Evolutionary conservation across 768 basidiomycete genomes (phyloP), one percentile per base, ranked within the genome.

Genomic region (Macrolepiota fuliginosa): DNA sequence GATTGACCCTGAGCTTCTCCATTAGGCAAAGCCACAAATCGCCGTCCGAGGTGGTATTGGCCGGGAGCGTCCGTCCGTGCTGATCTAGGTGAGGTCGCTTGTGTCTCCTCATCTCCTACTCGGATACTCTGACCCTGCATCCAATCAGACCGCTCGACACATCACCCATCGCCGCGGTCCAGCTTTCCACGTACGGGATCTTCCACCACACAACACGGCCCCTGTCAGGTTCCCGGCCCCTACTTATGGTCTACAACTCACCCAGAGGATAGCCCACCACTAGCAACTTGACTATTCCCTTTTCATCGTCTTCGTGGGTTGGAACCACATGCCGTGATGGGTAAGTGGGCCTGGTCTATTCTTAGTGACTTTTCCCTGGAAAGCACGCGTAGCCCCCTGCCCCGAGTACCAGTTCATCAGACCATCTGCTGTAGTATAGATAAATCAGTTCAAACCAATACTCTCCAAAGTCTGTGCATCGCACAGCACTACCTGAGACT

Each of bases 291-390:
- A 2, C 17, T 42, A 32, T 32, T 19, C 58, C 50, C 58, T 22
- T 52, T 42, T 22, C 45, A 17, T 51, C 50, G 37, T 29, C 50
- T 39, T 29, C 4, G 45, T 32, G 29, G 27, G n/a, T 32, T 45
- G 11, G 7, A 19, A 19, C 39, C 50, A n/a, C 24, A 42, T 60
- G 52, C 42, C 42, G 19, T 61, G 52, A 36, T 27, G 27, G 52
- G 29, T 35, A 54, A 39, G 40, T 35, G 5, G 27, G n/a, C 36
- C 13, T 9, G n/a, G 39, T 42, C 59, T 61, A 61, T 61, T 61
- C 57, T 61, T 61, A 54, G 59, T 54, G 39, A 54, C 22, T n/a
- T 61, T 54, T 61, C 51, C 51, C 51, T 61, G 59, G 59, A 54
- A 60, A 35, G 22, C 39, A 27, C 24, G 57, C 57, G 17, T n/a